These are phyloP conservation scores for Saccharomycopsis sp. DNA, from an alignment of 805 yeast genomes.

Conservation along the genomic window DNA sequence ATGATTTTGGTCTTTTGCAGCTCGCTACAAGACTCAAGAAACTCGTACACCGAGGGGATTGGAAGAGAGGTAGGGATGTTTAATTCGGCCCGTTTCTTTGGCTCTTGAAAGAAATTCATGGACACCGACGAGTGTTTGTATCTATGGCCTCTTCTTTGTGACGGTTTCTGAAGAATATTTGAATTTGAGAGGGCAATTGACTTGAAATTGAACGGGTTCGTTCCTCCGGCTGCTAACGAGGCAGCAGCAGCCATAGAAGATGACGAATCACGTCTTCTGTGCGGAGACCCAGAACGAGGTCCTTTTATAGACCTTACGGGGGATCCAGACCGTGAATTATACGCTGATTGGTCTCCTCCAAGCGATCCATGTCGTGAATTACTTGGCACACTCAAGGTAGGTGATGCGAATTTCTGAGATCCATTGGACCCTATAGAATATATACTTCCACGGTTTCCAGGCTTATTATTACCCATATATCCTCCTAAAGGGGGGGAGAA, in stretches of 20 bases:
- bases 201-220: constrained; percentile 16
- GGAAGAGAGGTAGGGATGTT: constrained; percentile 65
- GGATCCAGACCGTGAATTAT: constrained; percentile 16
- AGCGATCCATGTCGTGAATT: neutral
- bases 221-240: neutral
- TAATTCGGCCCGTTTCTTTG: constrained; percentile 65
- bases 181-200: constrained; percentile 21
- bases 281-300: neutral
- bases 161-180: constrained; percentile 38
- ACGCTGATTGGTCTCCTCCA: neutral
- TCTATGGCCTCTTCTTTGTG: constrained; percentile 87
- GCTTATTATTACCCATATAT: constrained; percentile 10
- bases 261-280: constrained; percentile 10
- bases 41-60: constrained; percentile 47
- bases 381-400: neutral
- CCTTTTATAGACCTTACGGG: constrained; percentile 12
- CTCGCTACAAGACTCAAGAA: constrained; percentile 49
- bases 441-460: constrained; percentile 8
- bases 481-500: constrained; percentile 11
- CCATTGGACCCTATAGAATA: constrained; percentile 7
- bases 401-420: neutral
- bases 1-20: constrained; percentile 51
- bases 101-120: constrained; percentile 92
- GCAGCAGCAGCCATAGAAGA: constrained; percentile 1
- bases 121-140: constrained; percentile 95